Evolutionary conservation across 331 rosid genomes (phyloP), one percentile per base, ranked within the genome.

Genomic region (Malus hybrid): DNA sequence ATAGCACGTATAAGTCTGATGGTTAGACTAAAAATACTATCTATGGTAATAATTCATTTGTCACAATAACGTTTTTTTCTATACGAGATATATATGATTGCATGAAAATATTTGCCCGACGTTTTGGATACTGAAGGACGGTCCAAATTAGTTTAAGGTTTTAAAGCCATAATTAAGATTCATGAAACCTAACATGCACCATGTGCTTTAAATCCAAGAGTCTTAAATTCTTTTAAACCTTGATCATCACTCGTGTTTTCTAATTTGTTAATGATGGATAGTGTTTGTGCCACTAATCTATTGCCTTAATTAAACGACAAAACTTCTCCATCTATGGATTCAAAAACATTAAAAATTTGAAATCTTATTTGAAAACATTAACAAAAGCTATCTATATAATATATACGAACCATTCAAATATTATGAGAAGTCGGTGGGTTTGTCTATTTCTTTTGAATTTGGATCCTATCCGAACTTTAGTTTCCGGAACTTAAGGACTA

Each of bases 401-500:
- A 42, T 42, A 42, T 42, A 42, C 48, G 1, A 1, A 20, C 31
- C 64, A n/a, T 59, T 59, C 64, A 59, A 59, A 59, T 59, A 66
- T 4, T 44, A 4, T 69, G 15, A 57, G 36, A 6, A 52, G 74
- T 70, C 54, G 87, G 67, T 54, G 85, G 85, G 75, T 18, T 80
- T 80, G 79, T 80, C 71, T 67, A 60, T 80, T 79, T 42, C 70
- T 39, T 60, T 67, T 73, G 44, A 39, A 39, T 39, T 39, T 9
- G 44, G 44, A 39, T 9, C 44, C 1, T 8, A 36, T 2, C 11
- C 3, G 0, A 36, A 36, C 11, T 0, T 36, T 2, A 36, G 44
- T 36, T 3, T 36, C 3, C 0, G 3, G 0, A 36, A 0, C 44
- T 8, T 36, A 36, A 39, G 44, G 1, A 39, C 44, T 0, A 39